These are phyloP conservation scores for Debaryomycetaceae sp. DNA, from an alignment of 1,139 yeast genomes.

Conservation along the genomic window DNA sequence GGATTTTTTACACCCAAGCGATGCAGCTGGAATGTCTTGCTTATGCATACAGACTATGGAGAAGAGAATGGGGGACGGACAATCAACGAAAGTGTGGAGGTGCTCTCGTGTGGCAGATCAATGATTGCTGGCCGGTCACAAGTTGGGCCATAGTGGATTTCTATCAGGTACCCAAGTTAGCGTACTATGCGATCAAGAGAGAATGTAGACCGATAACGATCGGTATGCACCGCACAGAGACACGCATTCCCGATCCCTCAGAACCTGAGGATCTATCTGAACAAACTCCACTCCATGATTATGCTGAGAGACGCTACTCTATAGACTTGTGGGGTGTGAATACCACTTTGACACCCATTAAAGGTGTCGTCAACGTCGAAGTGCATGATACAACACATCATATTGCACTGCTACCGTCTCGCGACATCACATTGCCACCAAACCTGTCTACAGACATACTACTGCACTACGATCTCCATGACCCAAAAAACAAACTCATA, in stretches of 20 bases:
- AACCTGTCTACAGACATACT: conserved; percentile 34
- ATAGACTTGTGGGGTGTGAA: conserved; percentile 45
- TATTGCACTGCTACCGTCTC: conserved; percentile 15
- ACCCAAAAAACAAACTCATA: conserved; percentile 12
- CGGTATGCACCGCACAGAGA: conserved; percentile 31
- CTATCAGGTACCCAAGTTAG: conserved; percentile 37
- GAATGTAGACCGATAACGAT: conserved; percentile 33
- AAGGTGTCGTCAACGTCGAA: conserved; percentile 23
- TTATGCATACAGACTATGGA: conserved; percentile 45
- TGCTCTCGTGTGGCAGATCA: conserved; percentile 48
- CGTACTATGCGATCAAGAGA: conserved; percentile 44
- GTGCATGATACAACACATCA: conserved; percentile 30
- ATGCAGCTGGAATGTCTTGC: conserved; percentile 50
- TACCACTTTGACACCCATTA: conserved; percentile 17
- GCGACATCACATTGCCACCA: conserved; percentile 16
- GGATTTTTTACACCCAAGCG: conserved; percentile 48
- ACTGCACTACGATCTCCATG: conserved; percentile 9
- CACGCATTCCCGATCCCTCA: conserved; percentile 13
- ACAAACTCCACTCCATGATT: conserved; percentile 17
- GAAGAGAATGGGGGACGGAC: conserved; percentile 40
- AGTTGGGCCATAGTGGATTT: conserved; percentile 47
- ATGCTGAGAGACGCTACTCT: conserved; percentile 16
- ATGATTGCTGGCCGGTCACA: conserved; percentile 51
- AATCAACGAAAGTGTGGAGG: conserved; percentile 35
- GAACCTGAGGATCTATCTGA: conserved; percentile 3